These are phyloP conservation scores for Paspalum vaginatum DNA, from an alignment of 176 grass and related monocot species.

Conservation along the genomic window DNA sequence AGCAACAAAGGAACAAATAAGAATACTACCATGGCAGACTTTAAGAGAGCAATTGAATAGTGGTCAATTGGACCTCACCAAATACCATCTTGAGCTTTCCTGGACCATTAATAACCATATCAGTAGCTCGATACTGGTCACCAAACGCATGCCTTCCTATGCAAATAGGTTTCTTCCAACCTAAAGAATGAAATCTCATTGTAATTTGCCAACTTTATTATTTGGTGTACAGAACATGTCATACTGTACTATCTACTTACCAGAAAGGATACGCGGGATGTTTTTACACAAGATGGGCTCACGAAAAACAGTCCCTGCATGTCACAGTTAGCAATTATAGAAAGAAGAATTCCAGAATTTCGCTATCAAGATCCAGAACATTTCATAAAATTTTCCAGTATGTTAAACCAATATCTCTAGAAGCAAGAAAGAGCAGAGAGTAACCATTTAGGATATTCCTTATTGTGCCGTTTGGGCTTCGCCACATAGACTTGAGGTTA, in stretches of 20 bases:
- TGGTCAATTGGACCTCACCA: conserved; percentile 59
- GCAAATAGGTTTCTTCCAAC: conserved; percentile 97
- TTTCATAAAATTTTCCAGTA: conserved; percentile 1
- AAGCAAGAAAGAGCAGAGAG: conserved; percentile 22
- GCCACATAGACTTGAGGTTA: conserved; percentile 71
- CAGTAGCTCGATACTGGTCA: conserved; percentile 95
- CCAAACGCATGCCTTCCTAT: conserved; percentile 98
- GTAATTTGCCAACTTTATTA: neutral
- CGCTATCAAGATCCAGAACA: neutral
- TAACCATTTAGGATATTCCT: conserved; percentile 65
- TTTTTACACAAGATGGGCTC: conserved; percentile 93
- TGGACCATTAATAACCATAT: conserved; percentile 79
- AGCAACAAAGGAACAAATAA: conserved; percentile 32
- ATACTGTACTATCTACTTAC: conserved; percentile 52
- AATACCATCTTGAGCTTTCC: conserved; percentile 98
- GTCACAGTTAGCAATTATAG: conserved; percentile 3
- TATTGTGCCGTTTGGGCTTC: conserved; percentile 68
- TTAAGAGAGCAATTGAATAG: conserved; percentile 1
- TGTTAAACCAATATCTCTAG: neutral
- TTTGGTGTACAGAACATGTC: neutral
- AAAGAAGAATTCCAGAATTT: neutral
- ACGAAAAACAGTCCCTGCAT: conserved; percentile 93
- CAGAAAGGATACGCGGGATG: conserved; percentile 74
- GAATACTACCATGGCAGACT: neutral
- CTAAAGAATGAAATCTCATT: conserved; percentile 38